phyloP scores from a whole-genome alignment of 2,329 filamentous ascomycete genomes.

The Penicillium sp. region DNA sequence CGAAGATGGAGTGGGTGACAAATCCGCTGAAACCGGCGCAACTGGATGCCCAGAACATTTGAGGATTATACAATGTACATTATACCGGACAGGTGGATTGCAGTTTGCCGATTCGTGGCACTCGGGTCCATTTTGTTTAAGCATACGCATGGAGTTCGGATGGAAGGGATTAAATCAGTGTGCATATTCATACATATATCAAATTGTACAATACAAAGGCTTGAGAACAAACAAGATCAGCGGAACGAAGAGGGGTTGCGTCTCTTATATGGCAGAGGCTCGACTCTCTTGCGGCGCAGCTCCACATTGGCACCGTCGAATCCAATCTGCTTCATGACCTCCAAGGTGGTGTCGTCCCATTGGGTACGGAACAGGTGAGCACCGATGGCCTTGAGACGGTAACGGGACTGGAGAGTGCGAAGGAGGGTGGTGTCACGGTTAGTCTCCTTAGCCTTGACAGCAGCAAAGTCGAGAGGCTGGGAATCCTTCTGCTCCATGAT shows the following conservation, averaged over 20 bases:
- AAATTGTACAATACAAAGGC: conserved; percentile 41
- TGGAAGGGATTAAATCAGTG: conserved; percentile 15
- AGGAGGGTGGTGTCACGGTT: conserved; percentile 69
- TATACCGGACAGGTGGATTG: background rate
- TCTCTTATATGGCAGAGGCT: conserved; percentile 64
- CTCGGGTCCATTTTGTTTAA: background rate
- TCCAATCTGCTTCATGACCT: conserved; percentile 77
- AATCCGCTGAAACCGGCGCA: conserved; percentile 38
- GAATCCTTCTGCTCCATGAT: conserved; percentile 74
- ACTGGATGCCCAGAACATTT: conserved; percentile 11
- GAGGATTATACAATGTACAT: conserved; percentile 1
- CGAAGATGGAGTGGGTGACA: conserved; percentile 34
- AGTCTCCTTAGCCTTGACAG: conserved; percentile 51
- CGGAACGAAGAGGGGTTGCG: conserved; percentile 50
- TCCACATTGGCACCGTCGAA: conserved; percentile 77
- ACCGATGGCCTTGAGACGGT: conserved; percentile 69
- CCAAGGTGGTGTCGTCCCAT: conserved; percentile 86
- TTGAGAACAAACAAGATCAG: conserved; percentile 24
- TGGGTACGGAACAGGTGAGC: conserved; percentile 82
- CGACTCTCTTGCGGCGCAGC: conserved; percentile 75
- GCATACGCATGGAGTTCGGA: conserved; percentile 30
- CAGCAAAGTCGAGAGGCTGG: conserved; percentile 55
- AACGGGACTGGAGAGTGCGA: conserved; percentile 69
- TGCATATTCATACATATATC: conserved; percentile 43
- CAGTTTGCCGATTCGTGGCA: background rate